phyloP scores from a whole-genome alignment of 2,329 filamentous ascomycete species.

The Xylaria hypoxylon region DNA sequence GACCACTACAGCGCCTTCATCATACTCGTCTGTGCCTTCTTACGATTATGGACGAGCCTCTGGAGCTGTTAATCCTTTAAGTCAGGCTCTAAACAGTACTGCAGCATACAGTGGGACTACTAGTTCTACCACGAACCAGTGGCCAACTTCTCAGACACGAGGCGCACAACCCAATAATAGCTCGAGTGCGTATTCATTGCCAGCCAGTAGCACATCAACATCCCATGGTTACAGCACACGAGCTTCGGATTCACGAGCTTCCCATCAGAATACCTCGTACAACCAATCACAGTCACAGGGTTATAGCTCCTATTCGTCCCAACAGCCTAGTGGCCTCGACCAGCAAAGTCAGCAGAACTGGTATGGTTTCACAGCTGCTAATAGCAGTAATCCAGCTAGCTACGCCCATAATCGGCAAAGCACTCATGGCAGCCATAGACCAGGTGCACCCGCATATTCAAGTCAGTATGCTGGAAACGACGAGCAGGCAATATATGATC shows the following conservation, averaged over 20 bases:
- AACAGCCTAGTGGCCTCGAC: slow-evolving; percentile 43
- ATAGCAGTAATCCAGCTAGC: slow-evolving; percentile 40
- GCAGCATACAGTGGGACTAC: slow-evolving; percentile 39
- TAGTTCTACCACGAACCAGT: slow-evolving; percentile 42
- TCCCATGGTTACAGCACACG: slow-evolving; percentile 47
- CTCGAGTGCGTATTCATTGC: slow-evolving; percentile 42
- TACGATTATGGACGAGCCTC: slow-evolving; percentile 48
- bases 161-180: slow-evolving; percentile 35
- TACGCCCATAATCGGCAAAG: slow-evolving; percentile 44
- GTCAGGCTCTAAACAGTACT: slow-evolving; percentile 44
- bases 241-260: slow-evolving; percentile 43
- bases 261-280: slow-evolving; percentile 45
- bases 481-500: slow-evolving; percentile 48
- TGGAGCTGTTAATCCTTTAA: slow-evolving; percentile 43
- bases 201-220: slow-evolving; percentile 36
- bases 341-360: slow-evolving; percentile 50
- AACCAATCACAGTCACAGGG: slow-evolving; percentile 48
- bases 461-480: slow-evolving; percentile 43
- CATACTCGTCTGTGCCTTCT: slow-evolving; percentile 45
- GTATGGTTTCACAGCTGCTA: slow-evolving; percentile 50
- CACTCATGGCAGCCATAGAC: slow-evolving; percentile 42
- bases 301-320: slow-evolving; percentile 48
- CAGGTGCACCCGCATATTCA: slow-evolving; percentile 41
- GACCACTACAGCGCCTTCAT: slow-evolving; percentile 42
- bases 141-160: slow-evolving; percentile 46